Percentiles rank a stretch among this genome's conserved stretches.
phyloP scores from a whole-genome alignment of 2,329 filamentous ascomycete genomes.

The Cercospora janseana region DNA sequence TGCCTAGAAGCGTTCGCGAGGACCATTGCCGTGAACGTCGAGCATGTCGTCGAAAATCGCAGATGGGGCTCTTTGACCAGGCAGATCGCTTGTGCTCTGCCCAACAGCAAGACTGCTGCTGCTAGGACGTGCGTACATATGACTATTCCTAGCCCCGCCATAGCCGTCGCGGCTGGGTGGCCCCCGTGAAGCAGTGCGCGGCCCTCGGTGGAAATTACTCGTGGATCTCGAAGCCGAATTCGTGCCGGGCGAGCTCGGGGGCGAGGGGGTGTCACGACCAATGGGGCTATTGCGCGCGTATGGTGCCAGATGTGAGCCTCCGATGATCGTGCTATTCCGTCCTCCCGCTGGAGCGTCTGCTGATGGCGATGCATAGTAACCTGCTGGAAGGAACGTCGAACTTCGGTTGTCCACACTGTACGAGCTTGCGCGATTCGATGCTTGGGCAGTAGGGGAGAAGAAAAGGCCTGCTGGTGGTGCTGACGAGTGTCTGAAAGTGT shows the following conservation, averaged over 20 bases:
- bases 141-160: constrained; percentile 10
- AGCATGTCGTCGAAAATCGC: constrained; percentile 88
- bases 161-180: constrained; percentile 18
- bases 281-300: constrained; percentile 32
- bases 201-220: constrained; percentile 20
- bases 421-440: constrained; percentile 42
- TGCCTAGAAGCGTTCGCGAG: constrained; percentile 23
- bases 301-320: constrained; percentile 38
- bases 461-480: constrained; percentile 74
- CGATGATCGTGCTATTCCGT: constrained; percentile 44
- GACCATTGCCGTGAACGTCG: constrained; percentile 61
- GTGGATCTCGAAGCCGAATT: constrained; percentile 21
- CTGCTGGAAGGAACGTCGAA: constrained; percentile 81
- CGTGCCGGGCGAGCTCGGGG: constrained; percentile 30
- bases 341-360: constrained; percentile 44
- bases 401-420: constrained; percentile 54
- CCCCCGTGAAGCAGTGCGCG: constrained; percentile 10
- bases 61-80: constrained; percentile 74
- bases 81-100: constrained; percentile 53
- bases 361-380: constrained; percentile 78
- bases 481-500: constrained; percentile 38
- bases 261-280: constrained; percentile 23
- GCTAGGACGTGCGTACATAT: constrained; percentile 36
- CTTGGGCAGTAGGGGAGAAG: constrained; percentile 86
- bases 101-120: constrained; percentile 39